Base-by-base conservation (phyloP, 139 green algal species). In the Micractinium conductrix region DNA sequence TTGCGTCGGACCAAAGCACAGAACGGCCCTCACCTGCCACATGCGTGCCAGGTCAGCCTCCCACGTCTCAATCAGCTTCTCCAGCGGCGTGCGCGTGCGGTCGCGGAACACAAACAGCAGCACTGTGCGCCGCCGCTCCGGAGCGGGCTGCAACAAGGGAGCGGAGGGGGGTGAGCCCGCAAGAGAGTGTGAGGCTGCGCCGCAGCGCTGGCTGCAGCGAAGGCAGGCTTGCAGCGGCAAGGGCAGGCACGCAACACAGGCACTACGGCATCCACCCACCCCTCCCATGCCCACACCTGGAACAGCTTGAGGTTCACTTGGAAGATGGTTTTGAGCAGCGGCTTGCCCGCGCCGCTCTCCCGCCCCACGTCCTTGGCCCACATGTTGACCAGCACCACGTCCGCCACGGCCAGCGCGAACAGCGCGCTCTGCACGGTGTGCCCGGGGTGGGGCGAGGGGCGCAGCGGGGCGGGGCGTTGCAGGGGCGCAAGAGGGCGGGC, bases 271-370 rank as follows among this genome's bases (percentile, higher is more conserved):
- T n/a, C n/a, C n/a, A n/a, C n/a, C n/a, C n/a, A n/a, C 19, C 22
- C 68, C 2, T 21, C 37, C 38, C 9, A 1, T n/a, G 16, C 2
- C 7, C 37, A 1, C 76, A 82, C 76, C 76, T 82, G 76, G 89
- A 99, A 99, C 26, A 99, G 92, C 92, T 98, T 98, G 63, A 99
- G 86, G 90, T 99, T 99, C 44, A 99, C 97, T 94, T 99, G 96
- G 70, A 99, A 97, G 58, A 99, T 97, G 10, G 97, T 99, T 84
- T 97, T 98, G 55, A 99, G 91, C 50, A 99, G 92, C 0, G 97
- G 97, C 91, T 99, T 99, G 74, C 97, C 97, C 9, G 95, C 91
- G 10, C 95, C 97, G 42, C 96, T 89, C 88, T 99, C 97, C n/a
- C 97, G 88, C 2, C 97, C 97, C 78, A 99, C 95, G 88, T 99